These are phyloP conservation scores for Diplodia scrobiculata DNA, from an alignment of 2,329 filamentous ascomycete species.

Conservation along the genomic window DNA sequence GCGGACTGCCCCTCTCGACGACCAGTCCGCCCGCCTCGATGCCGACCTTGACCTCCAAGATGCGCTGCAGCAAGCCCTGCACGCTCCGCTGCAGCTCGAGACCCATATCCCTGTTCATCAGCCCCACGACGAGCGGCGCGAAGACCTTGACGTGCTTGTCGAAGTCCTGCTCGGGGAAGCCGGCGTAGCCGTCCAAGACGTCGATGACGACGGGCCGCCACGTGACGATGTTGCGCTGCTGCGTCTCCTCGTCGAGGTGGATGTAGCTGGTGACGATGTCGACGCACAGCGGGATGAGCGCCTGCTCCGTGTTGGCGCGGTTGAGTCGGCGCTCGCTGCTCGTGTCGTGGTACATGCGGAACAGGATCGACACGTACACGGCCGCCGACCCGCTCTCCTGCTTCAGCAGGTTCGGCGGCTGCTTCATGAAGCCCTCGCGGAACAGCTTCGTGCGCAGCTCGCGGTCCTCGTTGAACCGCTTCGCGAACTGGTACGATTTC, in stretches of 20 bases:
- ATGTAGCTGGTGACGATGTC: constrained; percentile 90
- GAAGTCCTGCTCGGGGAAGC: constrained; percentile 82
- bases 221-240: constrained; percentile 93
- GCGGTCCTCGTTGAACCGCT: constrained; percentile 96
- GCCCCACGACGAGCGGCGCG: constrained; percentile 80
- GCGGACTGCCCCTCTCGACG: constrained; percentile 1
- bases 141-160: constrained; percentile 77
- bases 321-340: constrained; percentile 78
- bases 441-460: constrained; percentile 91
- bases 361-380: constrained; percentile 92
- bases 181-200: constrained; percentile 88
- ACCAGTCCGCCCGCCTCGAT: constrained; percentile 18
- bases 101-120: constrained; percentile 79
- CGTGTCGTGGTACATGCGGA: constrained; percentile 95
- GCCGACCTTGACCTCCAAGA: constrained; percentile 64
- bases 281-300: constrained; percentile 89
- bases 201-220: constrained; percentile 98
- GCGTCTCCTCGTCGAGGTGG: constrained; percentile 87
- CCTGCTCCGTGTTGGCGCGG: constrained; percentile 81
- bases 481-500: constrained; percentile 93
- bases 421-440: constrained; percentile 99
- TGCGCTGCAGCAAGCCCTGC: constrained; percentile 73
- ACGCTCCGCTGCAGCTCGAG: constrained; percentile 76
- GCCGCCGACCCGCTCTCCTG: constrained; percentile 91
- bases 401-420: constrained; percentile 95